phyloP scores from a whole-genome alignment of 176 grass and related monocot species.

The Oropetium thomaeum region DNA sequence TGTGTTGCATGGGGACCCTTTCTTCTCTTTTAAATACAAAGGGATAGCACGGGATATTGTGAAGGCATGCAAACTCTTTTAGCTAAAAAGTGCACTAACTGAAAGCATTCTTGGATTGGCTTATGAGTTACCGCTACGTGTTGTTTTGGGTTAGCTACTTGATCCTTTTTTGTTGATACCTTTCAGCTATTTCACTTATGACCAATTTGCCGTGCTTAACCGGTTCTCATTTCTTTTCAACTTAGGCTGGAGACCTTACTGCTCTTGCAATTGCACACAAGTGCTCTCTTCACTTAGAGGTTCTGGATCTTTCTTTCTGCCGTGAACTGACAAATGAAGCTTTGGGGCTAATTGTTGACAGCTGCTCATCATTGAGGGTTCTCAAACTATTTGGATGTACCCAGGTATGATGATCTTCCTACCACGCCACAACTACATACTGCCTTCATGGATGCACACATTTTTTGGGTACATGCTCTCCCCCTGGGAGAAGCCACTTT shows the following conservation, averaged over 20 bases:
- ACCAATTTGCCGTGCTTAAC: neutral
- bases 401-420: conserved; percentile 46
- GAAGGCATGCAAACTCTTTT: no score
- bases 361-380: conserved; percentile 58
- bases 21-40: no score
- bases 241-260: conserved; percentile 75
- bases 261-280: conserved; percentile 66
- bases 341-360: conserved; percentile 77
- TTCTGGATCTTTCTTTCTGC: conserved; percentile 92
- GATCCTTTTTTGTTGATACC: neutral
- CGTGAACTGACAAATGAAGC: conserved; percentile 76
- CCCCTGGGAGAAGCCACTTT: neutral
- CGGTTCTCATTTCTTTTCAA: conserved; percentile 13
- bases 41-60: no score
- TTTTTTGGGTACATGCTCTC: neutral
- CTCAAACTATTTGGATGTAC: conserved; percentile 97
- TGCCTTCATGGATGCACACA: neutral
- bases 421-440: neutral
- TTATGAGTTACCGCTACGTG: neutral
- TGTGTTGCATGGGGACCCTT: no score
- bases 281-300: conserved; percentile 53
- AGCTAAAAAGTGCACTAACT: no score
- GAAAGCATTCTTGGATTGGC: neutral
- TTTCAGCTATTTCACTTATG: conserved; percentile 14
- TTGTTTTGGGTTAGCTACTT: conserved; percentile 1